phyloP scores from a whole-genome alignment of 805 yeast genomes.

The Blastobotrys robertii region DNA sequence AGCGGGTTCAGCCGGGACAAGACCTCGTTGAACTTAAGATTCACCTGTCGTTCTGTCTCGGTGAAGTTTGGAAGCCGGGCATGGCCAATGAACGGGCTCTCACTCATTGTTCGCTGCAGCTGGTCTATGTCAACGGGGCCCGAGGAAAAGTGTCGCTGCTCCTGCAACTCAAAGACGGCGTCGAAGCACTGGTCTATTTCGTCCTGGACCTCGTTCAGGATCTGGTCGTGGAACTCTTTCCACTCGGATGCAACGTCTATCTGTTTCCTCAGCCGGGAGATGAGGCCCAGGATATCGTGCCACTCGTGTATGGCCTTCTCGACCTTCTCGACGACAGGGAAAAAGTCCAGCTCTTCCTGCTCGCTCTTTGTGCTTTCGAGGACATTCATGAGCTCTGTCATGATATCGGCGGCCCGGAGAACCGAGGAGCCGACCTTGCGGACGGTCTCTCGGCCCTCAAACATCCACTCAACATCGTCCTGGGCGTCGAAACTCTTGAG shows the following conservation, averaged over 20 bases:
- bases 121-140: constrained; percentile 9
- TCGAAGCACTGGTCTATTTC: constrained; percentile 16
- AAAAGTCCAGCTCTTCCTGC: constrained; percentile 2
- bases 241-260: constrained; percentile 21
- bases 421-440: constrained; percentile 12
- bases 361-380: constrained; percentile 11
- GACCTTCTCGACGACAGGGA: constrained; percentile 14
- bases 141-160: constrained; percentile 7
- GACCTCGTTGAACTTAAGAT: constrained; percentile 12
- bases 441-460: constrained; percentile 17
- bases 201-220: constrained; percentile 17
- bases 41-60: constrained; percentile 11
- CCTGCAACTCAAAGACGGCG: constrained; percentile 16
- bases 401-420: constrained; percentile 14
- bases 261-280: constrained; percentile 11
- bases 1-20: constrained; percentile 14
- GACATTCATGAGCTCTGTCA: constrained; percentile 14
- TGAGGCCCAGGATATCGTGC: constrained; percentile 13
- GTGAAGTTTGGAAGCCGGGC: constrained; percentile 13
- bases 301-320: constrained; percentile 15
- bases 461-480: constrained; percentile 20
- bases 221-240: constrained; percentile 19
- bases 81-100: constrained; percentile 11
- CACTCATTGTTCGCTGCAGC: constrained; percentile 8
- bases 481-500: constrained; percentile 13